Percentiles rank a stretch among this genome's conserved stretches.
Evolutionary conservation across 2,329 filamentous ascomycete species (phyloP).

Genomic region (Arthroderma uncinatum): DNA sequence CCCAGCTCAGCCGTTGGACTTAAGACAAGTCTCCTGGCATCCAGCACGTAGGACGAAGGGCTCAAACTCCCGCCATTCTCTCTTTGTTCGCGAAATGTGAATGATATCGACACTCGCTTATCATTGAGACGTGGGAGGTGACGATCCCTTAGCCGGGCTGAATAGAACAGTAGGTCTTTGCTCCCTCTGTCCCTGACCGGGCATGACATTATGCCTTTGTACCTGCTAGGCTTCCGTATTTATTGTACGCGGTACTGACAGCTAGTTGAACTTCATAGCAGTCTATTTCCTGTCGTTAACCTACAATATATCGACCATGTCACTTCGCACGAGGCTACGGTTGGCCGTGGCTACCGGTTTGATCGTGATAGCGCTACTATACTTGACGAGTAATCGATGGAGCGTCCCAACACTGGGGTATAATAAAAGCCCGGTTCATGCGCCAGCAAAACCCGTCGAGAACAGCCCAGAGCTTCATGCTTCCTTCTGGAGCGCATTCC

Average conservation of each 20-base stretch:
- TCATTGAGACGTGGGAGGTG: neutral
- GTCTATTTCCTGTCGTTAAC: neutral
- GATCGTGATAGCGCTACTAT: neutral
- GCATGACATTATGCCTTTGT: neutral
- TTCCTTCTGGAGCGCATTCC: conserved; percentile 27
- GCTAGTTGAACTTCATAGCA: neutral
- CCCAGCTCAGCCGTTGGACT: neutral
- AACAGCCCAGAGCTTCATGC: conserved; percentile 16
- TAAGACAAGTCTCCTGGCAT: neutral
- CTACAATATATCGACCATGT: neutral
- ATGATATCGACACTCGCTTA: neutral
- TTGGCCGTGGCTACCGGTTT: neutral
- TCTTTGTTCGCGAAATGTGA: neutral
- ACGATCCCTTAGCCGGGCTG: neutral
- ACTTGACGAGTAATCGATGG: neutral
- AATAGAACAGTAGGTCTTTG: neutral
- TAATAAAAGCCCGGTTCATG: neutral
- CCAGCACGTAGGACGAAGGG: neutral
- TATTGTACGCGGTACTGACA: too few relatives aligned
- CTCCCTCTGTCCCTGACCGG: neutral
- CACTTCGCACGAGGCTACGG: neutral
- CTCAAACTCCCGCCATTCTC: neutral
- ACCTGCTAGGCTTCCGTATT: too few relatives aligned
- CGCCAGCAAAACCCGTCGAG: conserved; percentile 2
- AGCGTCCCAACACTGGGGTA: neutral